A percentile compares a stretch with the other conserved stretches of the same genome.
phyloP scores from a whole-genome alignment of 23 red algal species.

The Gracilariopsis chorda region DNA sequence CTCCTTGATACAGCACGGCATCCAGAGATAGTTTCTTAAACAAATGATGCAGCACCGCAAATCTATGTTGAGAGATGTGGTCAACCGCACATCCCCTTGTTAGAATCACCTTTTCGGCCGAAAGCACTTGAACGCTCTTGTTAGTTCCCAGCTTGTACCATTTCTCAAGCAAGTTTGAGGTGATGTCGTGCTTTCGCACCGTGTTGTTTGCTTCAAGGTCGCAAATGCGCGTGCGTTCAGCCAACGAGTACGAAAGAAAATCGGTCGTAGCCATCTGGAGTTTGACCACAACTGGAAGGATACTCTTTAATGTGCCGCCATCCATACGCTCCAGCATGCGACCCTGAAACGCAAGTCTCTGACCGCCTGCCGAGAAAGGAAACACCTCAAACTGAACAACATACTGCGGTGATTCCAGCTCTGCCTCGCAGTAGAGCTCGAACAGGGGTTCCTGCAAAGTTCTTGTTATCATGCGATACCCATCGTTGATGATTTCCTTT shows the following conservation, averaged over 20 bases:
- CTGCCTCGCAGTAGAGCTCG: conserved; percentile 41
- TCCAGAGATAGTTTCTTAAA: conserved; percentile 50
- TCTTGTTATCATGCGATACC: conserved; percentile 21
- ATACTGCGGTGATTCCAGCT: neutral
- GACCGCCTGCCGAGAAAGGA: conserved; percentile 54
- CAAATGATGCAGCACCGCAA: conserved; percentile 19
- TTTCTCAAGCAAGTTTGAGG: conserved; percentile 14
- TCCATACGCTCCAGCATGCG: conserved; percentile 4
- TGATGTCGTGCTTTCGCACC: conserved; percentile 31
- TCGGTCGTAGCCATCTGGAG: conserved; percentile 33
- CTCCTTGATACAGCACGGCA: conserved; percentile 37
- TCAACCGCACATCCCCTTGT: conserved; percentile 2
- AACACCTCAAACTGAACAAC: conserved; percentile 54
- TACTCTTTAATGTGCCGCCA: neutral
- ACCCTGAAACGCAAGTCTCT: conserved; percentile 50
- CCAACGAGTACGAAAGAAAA: neutral
- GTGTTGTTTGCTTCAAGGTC: conserved; percentile 22
- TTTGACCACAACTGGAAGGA: conserved; percentile 37
- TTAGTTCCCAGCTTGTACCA: conserved; percentile 42
- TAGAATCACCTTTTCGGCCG: neutral
- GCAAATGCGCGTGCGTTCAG: conserved; percentile 18
- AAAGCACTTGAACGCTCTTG: conserved; percentile 20
- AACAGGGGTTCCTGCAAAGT: conserved; percentile 14
- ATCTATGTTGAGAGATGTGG: neutral
- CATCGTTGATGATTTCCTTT: conserved; percentile 33